Evolutionary conservation across 2,329 filamentous ascomycete species (phyloP), one percentile per base, ranked within the genome.

Genomic region (Fusarium domesticum): DNA sequence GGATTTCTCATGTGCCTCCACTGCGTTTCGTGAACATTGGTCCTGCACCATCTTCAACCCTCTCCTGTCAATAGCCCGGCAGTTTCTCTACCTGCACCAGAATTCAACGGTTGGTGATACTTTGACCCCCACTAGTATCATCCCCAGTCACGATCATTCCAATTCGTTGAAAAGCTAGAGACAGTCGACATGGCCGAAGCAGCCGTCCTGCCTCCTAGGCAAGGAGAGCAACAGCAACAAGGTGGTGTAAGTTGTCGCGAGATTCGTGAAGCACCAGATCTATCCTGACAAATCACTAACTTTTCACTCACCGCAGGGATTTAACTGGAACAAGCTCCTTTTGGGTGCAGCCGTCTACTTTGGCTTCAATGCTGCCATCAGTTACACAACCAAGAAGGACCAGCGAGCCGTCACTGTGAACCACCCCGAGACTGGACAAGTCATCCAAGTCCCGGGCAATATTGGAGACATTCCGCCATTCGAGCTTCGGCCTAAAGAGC

Each of bases 391-490:
- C 51, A 69, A 70, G 35, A 76, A 72, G 57, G 69, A 73, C 43
- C 69, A 72, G 48, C 66, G 69, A 36, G 73, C 70, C 38, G 71
- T 75, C 40, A 67, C 72, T 23, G 69, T 72, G 16, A 72, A 72
- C 56, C 72, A 78, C 46, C 72, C 78, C 43, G 55, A 57, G 18
- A 66, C 70, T 16, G 81, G 80, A 45, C 72, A 77, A 36, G 56
- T 70, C 14, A 70, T 83, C 52, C 71, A 72, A 48, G 74, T 81
- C 17, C 72, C 78, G 35, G 69, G 71, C 41, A 80, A 78, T 57
- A 72, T 71, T 20, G 76, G 70, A 39, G 70, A 70, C 16, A 81
- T 89, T 42, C 83, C 85, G 19, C 69, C 82, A 15, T 90, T 83
- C 63, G 72, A 75, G 42, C 72, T 84, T 48, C 80, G 86, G 39